These are phyloP conservation scores for Diutina pseudorugosa DNA, from an alignment of 1,139 yeast species.

Conservation along the genomic window DNA sequence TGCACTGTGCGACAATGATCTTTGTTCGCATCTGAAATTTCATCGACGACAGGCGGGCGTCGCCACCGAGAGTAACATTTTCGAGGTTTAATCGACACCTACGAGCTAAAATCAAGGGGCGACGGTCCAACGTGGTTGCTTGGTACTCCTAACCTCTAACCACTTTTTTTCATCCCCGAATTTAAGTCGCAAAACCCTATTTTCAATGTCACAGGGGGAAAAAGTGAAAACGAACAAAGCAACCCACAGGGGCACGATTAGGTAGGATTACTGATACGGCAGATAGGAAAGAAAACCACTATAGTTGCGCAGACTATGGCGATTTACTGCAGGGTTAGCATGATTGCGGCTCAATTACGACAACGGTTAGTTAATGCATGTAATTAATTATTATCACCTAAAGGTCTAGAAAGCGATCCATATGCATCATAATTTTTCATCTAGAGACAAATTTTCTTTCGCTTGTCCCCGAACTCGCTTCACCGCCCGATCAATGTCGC, in stretches of 20 bases:
- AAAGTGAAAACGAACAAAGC: neutral
- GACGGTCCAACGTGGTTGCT: neutral
- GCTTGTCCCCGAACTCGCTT: slow-evolving; percentile 5
- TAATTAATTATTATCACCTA: neutral
- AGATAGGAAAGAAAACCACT: neutral
- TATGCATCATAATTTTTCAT: neutral
- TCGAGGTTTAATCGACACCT: neutral
- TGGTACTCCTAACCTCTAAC: neutral
- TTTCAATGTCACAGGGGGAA: neutral
- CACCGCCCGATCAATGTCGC: slow-evolving; percentile 18
- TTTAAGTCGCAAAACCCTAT: neutral
- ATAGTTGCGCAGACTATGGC: neutral
- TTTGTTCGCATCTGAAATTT: neutral
- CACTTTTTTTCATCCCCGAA: neutral
- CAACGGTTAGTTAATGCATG: neutral
- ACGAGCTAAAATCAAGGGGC: too few relatives aligned
- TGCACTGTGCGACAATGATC: neutral
- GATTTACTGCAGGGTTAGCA: neutral
- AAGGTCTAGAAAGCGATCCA: neutral
- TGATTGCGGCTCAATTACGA: neutral
- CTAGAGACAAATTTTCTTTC: neutral
- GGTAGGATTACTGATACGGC: neutral
- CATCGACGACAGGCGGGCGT: neutral
- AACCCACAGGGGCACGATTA: neutral
- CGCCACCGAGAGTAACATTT: neutral